phyloP scores from a whole-genome alignment of 2,329 filamentous ascomycete genomes.

The Orbilia oligospora region DNA sequence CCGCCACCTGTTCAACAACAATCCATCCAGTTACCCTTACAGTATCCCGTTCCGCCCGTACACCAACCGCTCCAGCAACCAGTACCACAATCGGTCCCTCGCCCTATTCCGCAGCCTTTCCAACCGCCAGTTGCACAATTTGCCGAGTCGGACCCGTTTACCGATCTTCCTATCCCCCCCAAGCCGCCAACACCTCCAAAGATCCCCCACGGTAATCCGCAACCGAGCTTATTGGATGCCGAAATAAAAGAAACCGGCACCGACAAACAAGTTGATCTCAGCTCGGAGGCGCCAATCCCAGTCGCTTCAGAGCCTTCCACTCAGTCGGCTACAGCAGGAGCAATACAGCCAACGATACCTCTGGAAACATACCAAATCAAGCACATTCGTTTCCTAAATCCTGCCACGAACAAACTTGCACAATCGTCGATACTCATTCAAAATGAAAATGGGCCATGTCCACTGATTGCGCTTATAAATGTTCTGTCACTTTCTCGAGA shows the following conservation, averaged over 20 bases:
- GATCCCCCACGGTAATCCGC: constrained; percentile 35
- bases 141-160: constrained; percentile 36
- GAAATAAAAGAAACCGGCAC: constrained; percentile 40
- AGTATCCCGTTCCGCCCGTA: neutral
- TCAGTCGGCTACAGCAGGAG: neutral
- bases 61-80: constrained; percentile 24
- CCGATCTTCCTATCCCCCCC: constrained; percentile 12
- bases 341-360: constrained; percentile 54
- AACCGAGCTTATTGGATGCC: constrained; percentile 38
- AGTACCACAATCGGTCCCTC: constrained; percentile 14
- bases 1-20: constrained; percentile 13
- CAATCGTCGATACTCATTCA: constrained; percentile 91
- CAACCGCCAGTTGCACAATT: constrained; percentile 14
- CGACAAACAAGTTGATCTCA: constrained; percentile 44
- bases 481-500: constrained; percentile 82
- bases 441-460: constrained; percentile 94
- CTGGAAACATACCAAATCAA: constrained; percentile 92
- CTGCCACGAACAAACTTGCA: constrained; percentile 74
- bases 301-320: constrained; percentile 30
- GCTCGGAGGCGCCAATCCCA: constrained; percentile 39
- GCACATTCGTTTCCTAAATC: constrained; percentile 87
- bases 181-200: constrained; percentile 23
- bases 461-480: constrained; percentile 91
- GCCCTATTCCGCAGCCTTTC: constrained; percentile 6
- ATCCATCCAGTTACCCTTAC: constrained; percentile 7